Base-by-base conservation (phyloP, 2,329 filamentous ascomycete genomes). In the Ophioceras dolichostomum region DNA sequence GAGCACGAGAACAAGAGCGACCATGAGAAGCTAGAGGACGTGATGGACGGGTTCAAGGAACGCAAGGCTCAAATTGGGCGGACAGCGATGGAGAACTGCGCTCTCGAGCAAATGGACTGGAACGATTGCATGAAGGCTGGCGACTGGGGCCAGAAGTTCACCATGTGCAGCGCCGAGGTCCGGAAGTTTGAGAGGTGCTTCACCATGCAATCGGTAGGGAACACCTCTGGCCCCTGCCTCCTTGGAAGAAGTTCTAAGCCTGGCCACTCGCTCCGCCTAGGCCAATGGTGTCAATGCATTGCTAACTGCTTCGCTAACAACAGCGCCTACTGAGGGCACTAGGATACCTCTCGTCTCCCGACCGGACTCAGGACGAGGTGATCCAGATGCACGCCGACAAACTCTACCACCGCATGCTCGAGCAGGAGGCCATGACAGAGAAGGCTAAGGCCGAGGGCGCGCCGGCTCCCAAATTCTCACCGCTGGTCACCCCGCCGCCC, bases 311-410 rank as follows among this genome's bases (percentile, higher is more conserved):
- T n/a, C 27, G 14, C 8, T n/a, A n/a, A n/a, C 18, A 13, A 16
- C 44, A 87, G 73, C 82, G 89, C 57, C 88, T 98, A 48, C 64
- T 98, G 20, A 87, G 89, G 58, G 87, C 88, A 1, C 62, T 98
- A 14, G 91, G 91, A 4, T 96, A 95, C 55, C 71, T 93, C 24
- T 73, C 76, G 7, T 75, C 74, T 19, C 65, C 74, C 43, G 73
- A 81, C 32, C 73, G 78, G 17, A 70, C 78, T 21, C 70, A 83
- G 20, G 83, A 94, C 49, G 88, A 95, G 56, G 75, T 81, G 47
- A 86, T 98, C 43, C 91, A 96, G 60, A 85, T 96, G 79, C 88
- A 95, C 57, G 89, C 89, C 41, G 91, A 98, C 62, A 76, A 75
- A 44, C 68, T 98, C 29, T 98, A 87, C 59, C 83, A 89, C 51